Evolutionary conservation across 108 stramenopile genomes (phyloP).

Genomic region (Mayamaea pseudoterrestris): DNA sequence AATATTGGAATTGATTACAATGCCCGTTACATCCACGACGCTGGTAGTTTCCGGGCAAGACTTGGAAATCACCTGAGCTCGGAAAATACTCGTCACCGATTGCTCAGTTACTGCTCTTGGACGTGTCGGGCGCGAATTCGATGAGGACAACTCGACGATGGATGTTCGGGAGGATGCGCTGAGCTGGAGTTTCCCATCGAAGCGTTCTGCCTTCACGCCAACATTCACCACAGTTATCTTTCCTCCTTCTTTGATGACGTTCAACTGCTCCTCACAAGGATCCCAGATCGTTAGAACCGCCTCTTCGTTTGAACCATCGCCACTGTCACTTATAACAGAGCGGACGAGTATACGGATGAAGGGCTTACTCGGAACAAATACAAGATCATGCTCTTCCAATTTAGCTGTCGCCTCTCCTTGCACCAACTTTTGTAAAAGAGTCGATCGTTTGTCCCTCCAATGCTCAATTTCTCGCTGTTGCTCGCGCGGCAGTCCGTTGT

Average conservation of each 20-base stretch:
- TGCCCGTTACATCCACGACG: too few relatives aligned
- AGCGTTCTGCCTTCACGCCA: constrained; percentile 21
- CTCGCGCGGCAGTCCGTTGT: constrained; percentile 14
- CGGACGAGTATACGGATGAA: constrained; percentile 41
- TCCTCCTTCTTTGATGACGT: constrained; percentile 40
- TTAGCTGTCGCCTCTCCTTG: constrained; percentile 43
- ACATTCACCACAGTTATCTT: constrained; percentile 42
- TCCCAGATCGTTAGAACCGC: constrained; percentile 57
- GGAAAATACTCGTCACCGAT: too few relatives aligned
- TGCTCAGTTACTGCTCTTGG: too few relatives aligned
- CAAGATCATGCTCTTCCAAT: constrained; percentile 29
- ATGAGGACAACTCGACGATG: constrained; percentile 17
- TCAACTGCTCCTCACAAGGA: constrained; percentile 54
- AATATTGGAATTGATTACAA: too few relatives aligned
- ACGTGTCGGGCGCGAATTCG: too few relatives aligned
- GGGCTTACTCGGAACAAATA: constrained; percentile 33
- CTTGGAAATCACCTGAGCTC: too few relatives aligned
- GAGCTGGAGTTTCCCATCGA: constrained; percentile 45
- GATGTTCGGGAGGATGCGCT: constrained; percentile 36
- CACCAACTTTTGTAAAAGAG: constrained; percentile 28
- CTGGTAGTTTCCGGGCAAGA: too few relatives aligned
- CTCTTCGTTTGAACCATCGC: constrained; percentile 4
- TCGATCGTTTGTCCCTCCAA: constrained; percentile 44
- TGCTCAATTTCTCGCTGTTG: constrained; percentile 33
- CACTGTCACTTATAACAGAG: neutral